These are phyloP conservation scores for Phytophthora litchii DNA, from an alignment of 352 stramenopile species.

Conservation along the genomic window DNA sequence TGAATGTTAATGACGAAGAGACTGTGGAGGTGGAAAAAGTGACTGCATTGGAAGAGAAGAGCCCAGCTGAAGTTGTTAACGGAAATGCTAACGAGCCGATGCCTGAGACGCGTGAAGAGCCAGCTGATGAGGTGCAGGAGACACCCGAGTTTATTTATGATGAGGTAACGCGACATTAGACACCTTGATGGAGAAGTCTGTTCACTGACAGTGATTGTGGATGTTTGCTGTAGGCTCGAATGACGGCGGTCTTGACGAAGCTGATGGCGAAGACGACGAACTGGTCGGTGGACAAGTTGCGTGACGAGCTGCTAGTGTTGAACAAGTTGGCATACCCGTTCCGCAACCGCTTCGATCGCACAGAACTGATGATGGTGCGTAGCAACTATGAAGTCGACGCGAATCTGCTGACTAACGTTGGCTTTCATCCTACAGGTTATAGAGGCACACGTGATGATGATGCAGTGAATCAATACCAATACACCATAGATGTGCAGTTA, in stretches of 20 bases:
- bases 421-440: conserved; percentile 22
- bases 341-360: conserved; percentile 66
- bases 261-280: conserved; percentile 62
- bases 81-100: conserved; percentile 24
- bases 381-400: neutral
- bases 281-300: conserved; percentile 80
- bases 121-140: conserved; percentile 26
- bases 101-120: conserved; percentile 14
- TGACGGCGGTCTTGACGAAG: conserved; percentile 51
- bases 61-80: neutral
- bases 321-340: conserved; percentile 77
- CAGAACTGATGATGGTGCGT: conserved; percentile 68
- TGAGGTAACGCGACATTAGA: conserved; percentile 49
- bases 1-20: conserved; percentile 30
- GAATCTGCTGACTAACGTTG: no score
- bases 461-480: conserved; percentile 23
- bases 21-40: conserved; percentile 19
- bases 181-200: neutral
- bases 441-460: conserved; percentile 30
- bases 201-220: conserved; percentile 6
- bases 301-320: conserved; percentile 67
- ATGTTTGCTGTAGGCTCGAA: conserved; percentile 45
- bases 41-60: conserved; percentile 5
- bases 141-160: conserved; percentile 81
- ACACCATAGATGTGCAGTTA: conserved; percentile 10